Percentiles rank a stretch among this genome's conserved stretches.
phyloP scores from a whole-genome alignment of 257 asterid species.

The Ligustrum vulgare region DNA sequence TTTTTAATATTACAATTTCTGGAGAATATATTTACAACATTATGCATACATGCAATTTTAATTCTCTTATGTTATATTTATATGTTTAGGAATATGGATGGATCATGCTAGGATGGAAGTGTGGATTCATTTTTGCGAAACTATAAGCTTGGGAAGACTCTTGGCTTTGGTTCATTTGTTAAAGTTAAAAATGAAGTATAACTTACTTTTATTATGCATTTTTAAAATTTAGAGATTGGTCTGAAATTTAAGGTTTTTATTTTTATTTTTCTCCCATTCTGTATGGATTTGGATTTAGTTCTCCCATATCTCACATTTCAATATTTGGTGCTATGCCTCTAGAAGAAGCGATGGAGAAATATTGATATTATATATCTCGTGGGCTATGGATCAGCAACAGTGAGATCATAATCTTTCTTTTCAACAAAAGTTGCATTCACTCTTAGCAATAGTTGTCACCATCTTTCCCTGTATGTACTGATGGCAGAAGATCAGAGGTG shows the following conservation, averaged over 20 bases:
- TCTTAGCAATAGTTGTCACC: conserved; percentile 13
- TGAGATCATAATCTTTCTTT: conserved; percentile 43
- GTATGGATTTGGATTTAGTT: too few species aligned
- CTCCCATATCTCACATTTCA: too few species aligned
- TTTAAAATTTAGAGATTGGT: too few species aligned
- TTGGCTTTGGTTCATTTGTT: conserved; percentile 52
- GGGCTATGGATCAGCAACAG: conserved; percentile 68
- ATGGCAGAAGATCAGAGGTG: conserved; percentile 52
- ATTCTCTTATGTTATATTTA: conserved; percentile 3
- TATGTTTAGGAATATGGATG: conserved; percentile 64
- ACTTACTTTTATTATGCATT: too few species aligned
- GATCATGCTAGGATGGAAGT: conserved; percentile 50
- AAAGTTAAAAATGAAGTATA: conserved; percentile 48
- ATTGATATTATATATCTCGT: conserved; percentile 85
- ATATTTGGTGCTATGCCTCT: conserved; percentile 95
- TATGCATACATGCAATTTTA: neutral
- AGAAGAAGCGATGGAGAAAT: conserved; percentile 96
- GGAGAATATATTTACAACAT: neutral
- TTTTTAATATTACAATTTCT: too few species aligned
- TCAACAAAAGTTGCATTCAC: conserved; percentile 3
- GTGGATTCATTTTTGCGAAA: conserved; percentile 42
- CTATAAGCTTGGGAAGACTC: conserved; percentile 54
- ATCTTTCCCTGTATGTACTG: conserved; percentile 19
- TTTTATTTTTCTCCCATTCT: too few species aligned
- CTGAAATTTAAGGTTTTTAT: too few species aligned